Conservation (phyloP, 2,329 filamentous ascomycete species). For the Cladosporium sp. region DNA sequence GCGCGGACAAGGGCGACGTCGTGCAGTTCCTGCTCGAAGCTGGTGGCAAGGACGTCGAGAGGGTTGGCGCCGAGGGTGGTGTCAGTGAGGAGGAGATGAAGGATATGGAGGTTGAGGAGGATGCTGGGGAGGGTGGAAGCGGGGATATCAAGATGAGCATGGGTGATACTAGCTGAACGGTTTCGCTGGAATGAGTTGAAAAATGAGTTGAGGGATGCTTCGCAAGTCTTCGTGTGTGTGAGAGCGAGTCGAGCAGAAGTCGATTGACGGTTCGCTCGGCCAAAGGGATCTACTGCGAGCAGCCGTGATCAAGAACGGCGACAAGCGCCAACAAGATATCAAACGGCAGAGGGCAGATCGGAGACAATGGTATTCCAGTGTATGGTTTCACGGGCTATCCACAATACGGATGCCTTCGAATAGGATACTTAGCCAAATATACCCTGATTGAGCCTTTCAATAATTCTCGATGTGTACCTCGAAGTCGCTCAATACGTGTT, state of each 20-base stretch:
- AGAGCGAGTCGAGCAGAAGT: background rate
- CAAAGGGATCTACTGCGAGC: background rate
- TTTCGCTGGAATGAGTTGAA: background rate
- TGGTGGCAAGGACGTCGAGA: slow-evolving; percentile 46
- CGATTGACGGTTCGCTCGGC: background rate
- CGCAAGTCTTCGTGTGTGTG: background rate
- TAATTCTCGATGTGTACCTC: no score
- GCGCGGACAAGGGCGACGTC: slow-evolving; percentile 52
- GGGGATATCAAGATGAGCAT: slow-evolving; percentile 21
- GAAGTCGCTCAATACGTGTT: no score
- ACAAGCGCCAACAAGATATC: background rate
- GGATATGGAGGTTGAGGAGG: slow-evolving; percentile 18
- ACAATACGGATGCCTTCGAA: no score
- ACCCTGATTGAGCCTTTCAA: background rate
- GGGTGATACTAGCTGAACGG: slow-evolving; percentile 17
- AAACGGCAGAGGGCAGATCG: background rate
- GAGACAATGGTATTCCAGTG: background rate
- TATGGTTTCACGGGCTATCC: background rate
- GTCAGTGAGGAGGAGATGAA: slow-evolving; percentile 20
- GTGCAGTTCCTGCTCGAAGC: slow-evolving; percentile 51
- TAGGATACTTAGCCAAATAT: background rate
- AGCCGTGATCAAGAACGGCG: background rate
- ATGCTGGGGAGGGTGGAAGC: slow-evolving; percentile 12
- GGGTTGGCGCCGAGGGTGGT: slow-evolving; percentile 26
- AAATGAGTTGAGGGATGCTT: background rate